phyloP scores from a whole-genome alignment of 257 asterid species.

The Nicotiana paniculata region DNA sequence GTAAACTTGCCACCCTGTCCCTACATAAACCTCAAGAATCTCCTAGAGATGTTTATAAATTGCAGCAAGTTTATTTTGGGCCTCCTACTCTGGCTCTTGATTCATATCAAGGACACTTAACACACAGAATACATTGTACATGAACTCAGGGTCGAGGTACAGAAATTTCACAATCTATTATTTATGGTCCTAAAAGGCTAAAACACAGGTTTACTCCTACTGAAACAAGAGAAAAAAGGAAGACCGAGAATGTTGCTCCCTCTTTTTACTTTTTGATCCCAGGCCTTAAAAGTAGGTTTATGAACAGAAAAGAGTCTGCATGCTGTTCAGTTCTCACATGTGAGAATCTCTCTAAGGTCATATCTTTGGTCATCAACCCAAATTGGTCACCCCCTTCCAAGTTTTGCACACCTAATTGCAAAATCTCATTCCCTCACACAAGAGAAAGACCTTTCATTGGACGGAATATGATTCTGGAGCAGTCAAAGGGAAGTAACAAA shows the following conservation, averaged over 20 bases:
- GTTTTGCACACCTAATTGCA: background rate
- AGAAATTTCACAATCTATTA: background rate
- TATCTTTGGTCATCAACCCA: background rate
- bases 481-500: background rate
- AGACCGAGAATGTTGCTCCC: background rate
- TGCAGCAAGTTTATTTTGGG: background rate
- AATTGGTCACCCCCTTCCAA: background rate
- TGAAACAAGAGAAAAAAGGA: background rate
- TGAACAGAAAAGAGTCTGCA: background rate
- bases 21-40: background rate
- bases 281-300: background rate
- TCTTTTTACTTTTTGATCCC: background rate
- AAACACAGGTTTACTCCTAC: background rate
- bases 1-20: background rate
- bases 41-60: background rate
- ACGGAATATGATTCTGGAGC: background rate
- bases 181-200: background rate
- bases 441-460: background rate
- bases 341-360: background rate
- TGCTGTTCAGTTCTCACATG: background rate
- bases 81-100: background rate
- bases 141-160: background rate
- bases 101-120: background rate
- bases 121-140: background rate
- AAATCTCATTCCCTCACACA: background rate